Evolutionary conservation across 2,329 filamentous ascomycete genomes (phyloP).

Genomic region (Monilinia fructicola): DNA sequence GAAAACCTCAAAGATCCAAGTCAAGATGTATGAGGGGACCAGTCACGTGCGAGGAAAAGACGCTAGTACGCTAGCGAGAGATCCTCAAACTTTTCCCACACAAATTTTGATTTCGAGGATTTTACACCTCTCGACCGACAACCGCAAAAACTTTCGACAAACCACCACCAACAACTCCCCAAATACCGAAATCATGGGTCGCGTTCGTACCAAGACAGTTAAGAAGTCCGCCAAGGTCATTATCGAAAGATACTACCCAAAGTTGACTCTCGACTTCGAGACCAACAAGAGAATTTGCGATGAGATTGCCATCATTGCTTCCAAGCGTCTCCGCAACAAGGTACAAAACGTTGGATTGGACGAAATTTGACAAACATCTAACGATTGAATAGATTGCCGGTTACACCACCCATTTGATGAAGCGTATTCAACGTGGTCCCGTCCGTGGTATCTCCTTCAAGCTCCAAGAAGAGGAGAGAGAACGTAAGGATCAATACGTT

Average conservation of each 20-base stretch:
- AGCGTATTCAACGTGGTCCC: constrained; percentile 98
- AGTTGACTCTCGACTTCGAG: constrained; percentile 99
- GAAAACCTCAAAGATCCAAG: background rate
- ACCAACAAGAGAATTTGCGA: constrained; percentile 99
- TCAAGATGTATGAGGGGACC: background rate
- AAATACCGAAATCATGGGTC: constrained; percentile 44
- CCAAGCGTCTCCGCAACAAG: constrained; percentile 99
- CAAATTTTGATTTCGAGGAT: constrained; percentile 17
- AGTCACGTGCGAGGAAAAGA: background rate
- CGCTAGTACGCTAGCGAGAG: constrained; percentile 16
- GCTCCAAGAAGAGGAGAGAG: constrained; percentile 99
- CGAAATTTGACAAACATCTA: constrained; percentile 61
- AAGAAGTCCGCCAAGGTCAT: constrained; percentile 86
- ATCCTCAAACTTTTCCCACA: constrained; percentile 22
- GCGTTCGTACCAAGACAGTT: constrained; percentile 47
- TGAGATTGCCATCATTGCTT: constrained; percentile 99
- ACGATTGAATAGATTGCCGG: constrained; percentile 74
- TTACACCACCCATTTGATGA: constrained; percentile 99
- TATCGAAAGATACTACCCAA: constrained; percentile 98
- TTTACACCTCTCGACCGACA: constrained; percentile 15
- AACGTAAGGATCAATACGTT: constrained; percentile 99
- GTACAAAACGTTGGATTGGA: constrained; percentile 47
- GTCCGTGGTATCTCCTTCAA: constrained; percentile 99
- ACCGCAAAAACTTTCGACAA: constrained; percentile 23
- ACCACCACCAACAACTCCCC: constrained; percentile 23